Percentiles rank a stretch among this genome's conserved stretches.
Conservation (phyloP, 2,329 filamentous ascomycete genomes). For the Talaromyces albobiverticillius region DNA sequence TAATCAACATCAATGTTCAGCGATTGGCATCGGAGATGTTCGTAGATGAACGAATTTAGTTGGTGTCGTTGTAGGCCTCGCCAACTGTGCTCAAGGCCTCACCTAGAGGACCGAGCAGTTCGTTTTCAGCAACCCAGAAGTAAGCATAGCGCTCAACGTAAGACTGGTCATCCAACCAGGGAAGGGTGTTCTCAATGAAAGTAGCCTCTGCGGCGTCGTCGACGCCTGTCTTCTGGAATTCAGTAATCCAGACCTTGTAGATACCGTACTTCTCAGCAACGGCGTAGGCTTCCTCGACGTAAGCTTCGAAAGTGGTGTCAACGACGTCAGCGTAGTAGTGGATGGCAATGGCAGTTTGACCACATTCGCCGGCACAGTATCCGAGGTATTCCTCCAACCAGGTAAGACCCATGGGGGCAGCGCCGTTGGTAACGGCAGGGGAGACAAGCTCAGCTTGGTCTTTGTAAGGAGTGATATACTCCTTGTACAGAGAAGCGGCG, state of each 20-base stretch:
- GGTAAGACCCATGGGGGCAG: slow-evolving; percentile 31
- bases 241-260: slow-evolving; percentile 44
- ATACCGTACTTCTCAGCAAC: slow-evolving; percentile 33
- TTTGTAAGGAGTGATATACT: slow-evolving; percentile 37
- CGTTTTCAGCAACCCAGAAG: slow-evolving; percentile 36
- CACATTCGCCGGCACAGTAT: slow-evolving; percentile 35
- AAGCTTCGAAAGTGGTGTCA: slow-evolving; percentile 4
- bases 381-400: slow-evolving; percentile 42
- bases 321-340: slow-evolving; percentile 42
- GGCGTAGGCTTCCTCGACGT: slow-evolving; percentile 32
- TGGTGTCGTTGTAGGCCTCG: slow-evolving; percentile 23
- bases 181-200: slow-evolving; percentile 37
- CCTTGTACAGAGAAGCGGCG: slow-evolving; percentile 35
- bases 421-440: slow-evolving; percentile 41
- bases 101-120: slow-evolving; percentile 26
- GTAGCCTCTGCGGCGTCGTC: slow-evolving; percentile 22
- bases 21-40: not conserved
- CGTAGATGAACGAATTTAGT: not conserved
- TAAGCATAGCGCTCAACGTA: slow-evolving; percentile 44
- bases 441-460: slow-evolving; percentile 39
- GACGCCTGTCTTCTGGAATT: slow-evolving; percentile 36
- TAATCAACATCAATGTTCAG: not conserved
- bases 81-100: slow-evolving; percentile 28
- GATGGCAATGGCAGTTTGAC: slow-evolving; percentile 40
- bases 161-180: slow-evolving; percentile 37